Base-by-base conservation (phyloP, 495 filamentous ascomycete genomes). In the Aspergillus haitiensis region DNA sequence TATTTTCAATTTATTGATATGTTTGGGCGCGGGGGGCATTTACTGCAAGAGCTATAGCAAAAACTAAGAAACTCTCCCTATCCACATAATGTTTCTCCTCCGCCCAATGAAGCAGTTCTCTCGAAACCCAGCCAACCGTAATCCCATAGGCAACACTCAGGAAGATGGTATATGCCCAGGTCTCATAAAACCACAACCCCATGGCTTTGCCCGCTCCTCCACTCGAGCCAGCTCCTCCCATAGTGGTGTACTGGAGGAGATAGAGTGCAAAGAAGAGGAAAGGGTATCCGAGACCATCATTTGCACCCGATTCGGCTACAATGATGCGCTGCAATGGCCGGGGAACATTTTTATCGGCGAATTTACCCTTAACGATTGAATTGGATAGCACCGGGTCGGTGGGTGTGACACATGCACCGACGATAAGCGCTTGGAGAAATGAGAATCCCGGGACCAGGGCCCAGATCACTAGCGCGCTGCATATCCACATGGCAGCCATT, bases 281-380 rank as follows among this genome's bases (percentile, higher is more conserved):
- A 0, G 92, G 93, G 65, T 95, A 95, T 0, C 93, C 92, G n/a
- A 98, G 81, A 0, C 93, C 92, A 70, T 97, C 92, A 70, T 96
- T 97, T 5, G 91, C 90, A 3, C 93, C 93, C 0, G 88, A 91
- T 74, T 98, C 92, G 0, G 92, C 92, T 52, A 93, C 84, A 63
- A 97, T 93, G 58, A 97, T 91, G 56, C 86, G 84, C 77, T 95
- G 91, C 62, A 97, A 70, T 13, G 85, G 80, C 60, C 85, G 89
- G 3, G 92, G 91, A 13, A 96, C 86, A 73, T 96, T 89, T 64
- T 91, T 88, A 58, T 96, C 92, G 9, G 92, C 93, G 62, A 96
- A 97, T 63, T 90, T 93, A 42, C 93, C 93, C 76, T 96, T 96
- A 47, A 97, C 91, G 56, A 96, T 95, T 3, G 88, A 87, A 60